Base-by-base conservation (phyloP, 331 rosid genomes). In the Pyracantha coccinea region DNA sequence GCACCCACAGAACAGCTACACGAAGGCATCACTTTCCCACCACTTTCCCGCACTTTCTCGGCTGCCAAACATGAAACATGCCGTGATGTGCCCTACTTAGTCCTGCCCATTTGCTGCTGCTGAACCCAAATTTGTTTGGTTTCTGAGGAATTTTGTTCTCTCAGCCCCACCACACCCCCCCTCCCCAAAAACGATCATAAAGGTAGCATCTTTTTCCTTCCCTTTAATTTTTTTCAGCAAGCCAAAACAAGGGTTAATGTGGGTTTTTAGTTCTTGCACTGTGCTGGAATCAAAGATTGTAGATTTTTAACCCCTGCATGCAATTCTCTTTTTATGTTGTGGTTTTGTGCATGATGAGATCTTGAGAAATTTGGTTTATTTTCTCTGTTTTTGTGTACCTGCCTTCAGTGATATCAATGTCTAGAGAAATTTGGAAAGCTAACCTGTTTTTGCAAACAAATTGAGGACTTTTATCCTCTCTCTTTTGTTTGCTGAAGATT, bases 11-110 rank as follows among this genome's bases (percentile, higher is more conserved):
- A 3, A 54, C 15, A 1, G 63, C 8, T 6, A 4, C 63, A 23
- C 63, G 17, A 58, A 58, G 28, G 16, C 63, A 11, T 14, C 35
- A 60, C 20, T 25, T 60, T 60, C 45, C n/a, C 27, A n/a, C 68
- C 11, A 16, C 69, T 66, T 75, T 75, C 73, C 59, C 7, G 35
- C 66, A 31, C 73, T 75, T 54, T 75, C 79, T 75, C 23, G 28
- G 55, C 25, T 45, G 25, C 79, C 73, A 66, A 75, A 23, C 66
- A 35, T 50, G 55, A 50, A 50, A 6, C 28, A 54, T 35, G 57
- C 29, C 15, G 44, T 54, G 7, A 53, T 20, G 44, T 59, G 29
- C 68, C 68, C 75, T 38, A 25, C 27, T 27, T 2, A 27, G 41
- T 59, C 74, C 54, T 68, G 20, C 28, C 38, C 45, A 2, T 17